These are phyloP conservation scores for Aspergillus wentii DNA, from an alignment of 495 filamentous ascomycete genomes.

Conservation along the genomic window DNA sequence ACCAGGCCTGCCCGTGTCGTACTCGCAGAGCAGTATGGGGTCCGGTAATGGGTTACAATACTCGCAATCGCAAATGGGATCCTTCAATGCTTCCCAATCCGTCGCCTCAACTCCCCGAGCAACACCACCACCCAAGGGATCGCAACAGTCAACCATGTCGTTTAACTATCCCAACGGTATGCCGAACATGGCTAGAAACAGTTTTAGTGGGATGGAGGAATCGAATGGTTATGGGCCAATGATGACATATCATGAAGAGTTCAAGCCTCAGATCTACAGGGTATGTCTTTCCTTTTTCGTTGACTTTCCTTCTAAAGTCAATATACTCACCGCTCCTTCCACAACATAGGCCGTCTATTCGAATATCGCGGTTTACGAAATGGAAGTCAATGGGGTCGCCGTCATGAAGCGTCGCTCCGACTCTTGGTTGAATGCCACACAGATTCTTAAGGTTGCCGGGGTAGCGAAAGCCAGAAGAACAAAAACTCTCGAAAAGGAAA, in stretches of 20 bases:
- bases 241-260: constrained; percentile 47
- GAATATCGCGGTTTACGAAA: constrained; percentile 91
- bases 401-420: constrained; percentile 93
- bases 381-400: constrained; percentile 86
- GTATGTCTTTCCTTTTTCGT: constrained; percentile 36
- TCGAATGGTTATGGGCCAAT: constrained; percentile 44
- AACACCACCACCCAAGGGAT: constrained; percentile 44
- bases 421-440: constrained; percentile 91
- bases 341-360: constrained; percentile 80
- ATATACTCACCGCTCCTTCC: constrained; percentile 8
- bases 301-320: no score
- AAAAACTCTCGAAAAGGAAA: constrained; percentile 96
- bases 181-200: constrained; percentile 23
- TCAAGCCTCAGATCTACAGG: constrained; percentile 71
- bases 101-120: constrained; percentile 50
- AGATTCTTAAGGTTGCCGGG: constrained; percentile 92
- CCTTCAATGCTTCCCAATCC: constrained; percentile 48
- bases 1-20: constrained; percentile 39
- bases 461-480: constrained; percentile 96
- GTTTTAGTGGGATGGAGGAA: constrained; percentile 42
- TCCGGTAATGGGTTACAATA: constrained; percentile 35
- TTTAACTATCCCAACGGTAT: constrained; percentile 39
- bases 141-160: constrained; percentile 38
- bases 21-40: constrained; percentile 39
- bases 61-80: constrained; percentile 44